Evolutionary conservation across 73 alveolate genomes (phyloP), one percentile per base, ranked within the genome.

Genomic region (Symbiodinium natans): DNA sequence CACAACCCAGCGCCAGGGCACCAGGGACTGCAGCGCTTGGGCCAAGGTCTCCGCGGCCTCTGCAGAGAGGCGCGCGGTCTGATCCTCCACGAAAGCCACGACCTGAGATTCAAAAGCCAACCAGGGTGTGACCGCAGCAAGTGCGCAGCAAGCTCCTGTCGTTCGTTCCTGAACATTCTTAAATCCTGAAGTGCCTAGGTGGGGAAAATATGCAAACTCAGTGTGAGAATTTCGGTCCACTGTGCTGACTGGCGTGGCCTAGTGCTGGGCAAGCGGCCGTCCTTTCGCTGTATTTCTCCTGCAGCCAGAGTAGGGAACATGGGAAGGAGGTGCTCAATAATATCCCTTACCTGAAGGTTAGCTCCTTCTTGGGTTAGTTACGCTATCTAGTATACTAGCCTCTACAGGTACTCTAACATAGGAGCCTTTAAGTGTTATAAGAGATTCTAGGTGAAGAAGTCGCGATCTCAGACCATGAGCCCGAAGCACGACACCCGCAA

Each of bases 31-130:
- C 94, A 86, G n/a, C n/a, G 84, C 39, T 9, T 54, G 83, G 31
- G 94, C 94, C 84, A 86, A 56, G 63, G 94, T 56, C 41, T 86
- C 94, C 7, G 94, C 94, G 23, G 40, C 94, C 13, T 86, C 59
- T 27, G 71, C 1, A 41, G 94, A 86, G 29, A 86, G 94, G 41
- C 94, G 11, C 74, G 94, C 94, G 21, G 94, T 29, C 74, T 86
- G 93, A 15, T 41, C 42, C 40, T 86, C 93, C 23, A 86, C 93
- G 73, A 86, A 86, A 56, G 93, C 93, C 43, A 54, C 93, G 38
- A 86, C 93, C 93, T 84, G 68, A 52, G 21, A n/a, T n/a, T n/a
- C n/a, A n/a, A n/a, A n/a, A n/a, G n/a, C n/a, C n/a, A n/a, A n/a
- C n/a, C n/a, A n/a, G n/a, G n/a, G n/a, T n/a, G n/a, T n/a, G n/a